These are phyloP conservation scores for Tylopilus orsonianus DNA, from an alignment of 1,284 basidiomycete species.

Conservation along the genomic window DNA sequence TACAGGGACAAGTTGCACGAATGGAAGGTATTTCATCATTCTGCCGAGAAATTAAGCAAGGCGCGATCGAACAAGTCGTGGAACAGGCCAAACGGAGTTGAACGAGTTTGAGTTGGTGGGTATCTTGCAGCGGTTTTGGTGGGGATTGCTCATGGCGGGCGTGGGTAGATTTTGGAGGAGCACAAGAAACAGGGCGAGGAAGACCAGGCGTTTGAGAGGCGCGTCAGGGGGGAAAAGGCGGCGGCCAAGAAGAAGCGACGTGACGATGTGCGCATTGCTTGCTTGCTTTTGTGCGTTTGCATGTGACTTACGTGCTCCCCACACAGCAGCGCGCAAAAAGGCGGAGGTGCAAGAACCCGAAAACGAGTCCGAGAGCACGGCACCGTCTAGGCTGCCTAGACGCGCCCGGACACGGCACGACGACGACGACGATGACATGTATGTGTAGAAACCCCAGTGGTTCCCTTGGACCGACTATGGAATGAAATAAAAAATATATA, in stretches of 20 bases:
- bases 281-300: no score
- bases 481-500: no score
- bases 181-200: slow-evolving; percentile 85
- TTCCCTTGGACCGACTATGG: no score
- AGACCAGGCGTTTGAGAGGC: slow-evolving; percentile 85
- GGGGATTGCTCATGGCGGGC: no score
- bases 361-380: slow-evolving; percentile 5
- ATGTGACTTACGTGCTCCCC: neutral
- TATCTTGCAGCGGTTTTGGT: no score
- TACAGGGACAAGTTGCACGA: slow-evolving; percentile 98
- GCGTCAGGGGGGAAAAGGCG: slow-evolving; percentile 78
- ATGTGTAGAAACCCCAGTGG: slow-evolving; percentile 24
- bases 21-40: slow-evolving; percentile 77
- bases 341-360: slow-evolving; percentile 18
- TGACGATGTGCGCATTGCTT: slow-evolving; percentile 36
- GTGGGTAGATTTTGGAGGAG: no score
- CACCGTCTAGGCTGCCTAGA: no score
- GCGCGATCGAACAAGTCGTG: slow-evolving; percentile 81
- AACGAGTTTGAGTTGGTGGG: slow-evolving; percentile 84
- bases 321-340: slow-evolving; percentile 32
- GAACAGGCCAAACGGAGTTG: slow-evolving; percentile 85
- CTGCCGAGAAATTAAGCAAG: slow-evolving; percentile 86
- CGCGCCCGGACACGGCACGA: no score
- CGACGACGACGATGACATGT: slow-evolving; percentile 29
- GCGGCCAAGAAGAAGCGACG: slow-evolving; percentile 69